Percentiles rank a stretch among this genome's conserved stretches.
Evolutionary conservation across 257 asterid genomes (phyloP).

Genomic region (Capsicum chinense): DNA sequence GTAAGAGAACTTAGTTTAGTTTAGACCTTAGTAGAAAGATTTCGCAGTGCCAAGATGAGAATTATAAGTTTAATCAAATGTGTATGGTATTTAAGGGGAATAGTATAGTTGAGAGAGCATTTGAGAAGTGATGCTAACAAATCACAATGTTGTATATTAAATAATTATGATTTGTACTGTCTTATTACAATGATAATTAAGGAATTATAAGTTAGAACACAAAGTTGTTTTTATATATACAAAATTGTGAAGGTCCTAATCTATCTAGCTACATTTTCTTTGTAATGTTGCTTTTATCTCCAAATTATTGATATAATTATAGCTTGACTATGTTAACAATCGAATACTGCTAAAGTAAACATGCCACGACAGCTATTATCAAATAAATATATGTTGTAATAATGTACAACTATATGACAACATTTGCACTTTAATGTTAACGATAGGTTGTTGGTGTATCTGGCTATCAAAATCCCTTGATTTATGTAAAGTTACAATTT

Average conservation of each 20-base stretch:
- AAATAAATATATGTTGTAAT: not conserved
- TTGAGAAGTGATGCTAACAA: not conserved
- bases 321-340: not conserved
- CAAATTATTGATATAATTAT: not conserved
- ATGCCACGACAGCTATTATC: not conserved
- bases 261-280: not conserved
- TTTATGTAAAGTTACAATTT: too few relatives aligned
- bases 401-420: not conserved
- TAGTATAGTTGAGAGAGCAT: too few relatives aligned
- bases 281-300: not conserved
- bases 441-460: not conserved
- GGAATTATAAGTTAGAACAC: not conserved
- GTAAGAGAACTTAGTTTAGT: too few relatives aligned
- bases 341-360: not conserved
- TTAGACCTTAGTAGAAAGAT: too few relatives aligned
- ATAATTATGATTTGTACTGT: not conserved
- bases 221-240: not conserved
- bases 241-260: not conserved
- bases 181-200: conserved; percentile 1
- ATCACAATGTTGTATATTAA: not conserved
- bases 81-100: too few relatives aligned
- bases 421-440: not conserved
- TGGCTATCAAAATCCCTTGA: too few relatives aligned
- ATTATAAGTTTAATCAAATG: too few relatives aligned
- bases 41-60: too few relatives aligned